phyloP scores from a whole-genome alignment of 2,329 filamentous ascomycete species.

The Neopestalotiopsis sp. region DNA sequence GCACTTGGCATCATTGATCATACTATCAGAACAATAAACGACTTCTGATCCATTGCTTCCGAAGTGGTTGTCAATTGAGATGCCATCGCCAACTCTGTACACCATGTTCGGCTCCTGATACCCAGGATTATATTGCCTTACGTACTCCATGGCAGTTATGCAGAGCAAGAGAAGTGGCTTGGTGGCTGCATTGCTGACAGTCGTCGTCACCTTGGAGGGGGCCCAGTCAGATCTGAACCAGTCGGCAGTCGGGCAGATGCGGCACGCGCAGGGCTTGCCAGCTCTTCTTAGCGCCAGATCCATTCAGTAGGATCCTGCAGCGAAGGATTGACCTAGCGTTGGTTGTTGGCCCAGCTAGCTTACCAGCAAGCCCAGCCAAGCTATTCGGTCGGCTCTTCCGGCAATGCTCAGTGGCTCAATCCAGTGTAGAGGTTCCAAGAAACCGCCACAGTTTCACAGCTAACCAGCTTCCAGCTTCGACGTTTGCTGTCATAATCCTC shows the following conservation, averaged over 20 bases:
- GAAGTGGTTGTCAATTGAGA: not conserved
- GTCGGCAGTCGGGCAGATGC: not conserved
- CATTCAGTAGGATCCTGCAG: not conserved
- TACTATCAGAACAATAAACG: not conserved
- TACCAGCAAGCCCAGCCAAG: not conserved
- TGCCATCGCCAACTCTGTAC: no score
- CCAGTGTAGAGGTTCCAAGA: not conserved
- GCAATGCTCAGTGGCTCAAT: not conserved
- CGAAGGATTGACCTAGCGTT: not conserved
- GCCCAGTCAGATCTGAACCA: not conserved
- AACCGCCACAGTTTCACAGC: not conserved
- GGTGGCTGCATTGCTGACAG: not conserved
- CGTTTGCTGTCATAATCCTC: not conserved
- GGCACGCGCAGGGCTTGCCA: not conserved
- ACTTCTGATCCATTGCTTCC: not conserved
- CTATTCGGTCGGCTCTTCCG: conserved; percentile 1
- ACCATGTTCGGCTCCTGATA: not conserved
- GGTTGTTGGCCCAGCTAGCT: not conserved
- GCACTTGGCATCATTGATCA: conserved; percentile 2
- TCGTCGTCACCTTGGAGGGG: conserved; percentile 2
- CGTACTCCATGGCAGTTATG: not conserved
- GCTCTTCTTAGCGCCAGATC: not conserved
- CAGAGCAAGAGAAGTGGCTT: not conserved
- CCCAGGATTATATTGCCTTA: not conserved
- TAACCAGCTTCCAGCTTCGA: not conserved